Evolutionary conservation across 495 filamentous ascomycete genomes (phyloP).

Genomic region (Xylaria bambusicola): DNA sequence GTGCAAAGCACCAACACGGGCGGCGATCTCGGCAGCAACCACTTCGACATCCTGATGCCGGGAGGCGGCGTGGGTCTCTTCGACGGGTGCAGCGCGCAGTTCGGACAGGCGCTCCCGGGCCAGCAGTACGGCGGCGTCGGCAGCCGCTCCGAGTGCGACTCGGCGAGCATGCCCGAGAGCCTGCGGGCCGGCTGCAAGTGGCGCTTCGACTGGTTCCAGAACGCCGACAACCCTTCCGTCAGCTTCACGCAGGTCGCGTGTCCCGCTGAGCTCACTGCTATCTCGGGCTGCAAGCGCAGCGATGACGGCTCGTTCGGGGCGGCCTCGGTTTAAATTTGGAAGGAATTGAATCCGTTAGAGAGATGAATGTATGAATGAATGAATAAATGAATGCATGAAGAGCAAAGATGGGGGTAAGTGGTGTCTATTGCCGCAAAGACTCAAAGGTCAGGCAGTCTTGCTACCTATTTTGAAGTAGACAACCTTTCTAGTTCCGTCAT

Average conservation of each 20-base stretch:
- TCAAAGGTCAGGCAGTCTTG: too few relatives aligned
- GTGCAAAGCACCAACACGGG: constrained; percentile 67
- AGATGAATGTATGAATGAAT: too few relatives aligned
- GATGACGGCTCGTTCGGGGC: constrained; percentile 36
- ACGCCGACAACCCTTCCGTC: constrained; percentile 58
- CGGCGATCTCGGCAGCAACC: constrained; percentile 55
- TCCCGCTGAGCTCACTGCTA: constrained; percentile 53
- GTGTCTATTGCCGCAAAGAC: too few relatives aligned
- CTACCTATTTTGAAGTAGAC: too few relatives aligned
- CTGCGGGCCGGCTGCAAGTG: constrained; percentile 58
- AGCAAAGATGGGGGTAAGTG: too few relatives aligned
- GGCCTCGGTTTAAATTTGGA: neutral
- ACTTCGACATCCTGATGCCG: constrained; percentile 61
- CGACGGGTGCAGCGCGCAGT: constrained; percentile 57
- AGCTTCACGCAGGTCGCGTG: constrained; percentile 56
- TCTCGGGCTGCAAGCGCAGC: constrained; percentile 48
- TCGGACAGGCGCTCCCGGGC: constrained; percentile 53
- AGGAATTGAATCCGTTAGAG: too few relatives aligned
- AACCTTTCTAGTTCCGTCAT: too few relatives aligned
- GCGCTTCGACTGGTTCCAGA: constrained; percentile 62
- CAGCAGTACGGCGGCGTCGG: constrained; percentile 57
- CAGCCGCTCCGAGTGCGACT: constrained; percentile 48
- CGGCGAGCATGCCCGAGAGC: constrained; percentile 43
- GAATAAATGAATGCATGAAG: too few relatives aligned
- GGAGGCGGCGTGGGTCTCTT: constrained; percentile 60